phyloP scores from a whole-genome alignment of 257 asterid genomes.

The Fraxinus pennsylvanica region DNA sequence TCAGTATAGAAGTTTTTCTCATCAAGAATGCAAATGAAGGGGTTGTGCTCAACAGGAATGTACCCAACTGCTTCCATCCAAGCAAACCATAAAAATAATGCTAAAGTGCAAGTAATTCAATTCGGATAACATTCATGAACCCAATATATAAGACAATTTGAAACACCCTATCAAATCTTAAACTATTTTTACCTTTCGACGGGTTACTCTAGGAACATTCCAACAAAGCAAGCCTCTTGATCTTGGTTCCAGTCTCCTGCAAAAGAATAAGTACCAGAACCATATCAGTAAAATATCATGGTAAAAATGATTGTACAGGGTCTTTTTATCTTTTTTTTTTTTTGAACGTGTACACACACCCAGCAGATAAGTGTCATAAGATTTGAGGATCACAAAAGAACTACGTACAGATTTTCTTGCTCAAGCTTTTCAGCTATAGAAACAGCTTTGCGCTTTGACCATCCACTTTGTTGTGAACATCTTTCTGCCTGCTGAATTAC shows the following conservation, averaged over 20 bases:
- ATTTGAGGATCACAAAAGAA: neutral
- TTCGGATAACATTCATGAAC: neutral
- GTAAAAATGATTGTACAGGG: neutral
- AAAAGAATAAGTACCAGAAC: neutral
- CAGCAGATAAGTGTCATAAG: neutral
- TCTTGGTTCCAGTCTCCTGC: constrained; percentile 56
- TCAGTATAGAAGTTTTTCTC: neutral
- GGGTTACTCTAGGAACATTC: constrained; percentile 41
- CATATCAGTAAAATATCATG: neutral
- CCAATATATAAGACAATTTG: neutral
- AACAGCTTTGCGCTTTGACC: constrained; percentile 89
- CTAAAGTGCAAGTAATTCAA: neutral
- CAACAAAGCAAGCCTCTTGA: constrained; percentile 58
- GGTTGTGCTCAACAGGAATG: neutral
- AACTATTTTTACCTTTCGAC: constrained; percentile 40
- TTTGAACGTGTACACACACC: neutral
- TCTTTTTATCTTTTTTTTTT: neutral
- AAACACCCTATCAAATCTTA: neutral
- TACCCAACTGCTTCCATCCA: neutral
- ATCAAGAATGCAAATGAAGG: neutral
- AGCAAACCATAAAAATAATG: neutral
- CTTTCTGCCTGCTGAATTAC: constrained; percentile 90
- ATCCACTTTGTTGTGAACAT: constrained; percentile 58
- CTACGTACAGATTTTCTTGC: constrained; percentile 81
- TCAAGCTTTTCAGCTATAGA: constrained; percentile 96